Percentiles rank a stretch among this genome's conserved stretches.
Evolutionary conservation across 2,329 filamentous ascomycete genomes (phyloP).

Genomic region (Botrytis fragariae): DNA sequence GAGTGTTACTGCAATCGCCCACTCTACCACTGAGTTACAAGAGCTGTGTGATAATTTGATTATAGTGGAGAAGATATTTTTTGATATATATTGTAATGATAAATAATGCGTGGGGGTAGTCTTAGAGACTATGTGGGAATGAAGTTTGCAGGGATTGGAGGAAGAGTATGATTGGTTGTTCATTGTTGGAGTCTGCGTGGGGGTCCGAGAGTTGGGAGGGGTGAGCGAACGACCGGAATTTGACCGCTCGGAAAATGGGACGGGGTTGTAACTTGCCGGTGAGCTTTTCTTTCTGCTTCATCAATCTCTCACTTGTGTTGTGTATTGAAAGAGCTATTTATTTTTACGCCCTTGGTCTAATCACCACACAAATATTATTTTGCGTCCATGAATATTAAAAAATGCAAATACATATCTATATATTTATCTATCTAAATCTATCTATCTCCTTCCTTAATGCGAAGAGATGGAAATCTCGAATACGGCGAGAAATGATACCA

Average conservation of each 20-base stretch:
- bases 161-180: neutral
- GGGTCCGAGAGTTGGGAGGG: neutral
- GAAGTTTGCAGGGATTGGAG: no score
- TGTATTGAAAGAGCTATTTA: neutral
- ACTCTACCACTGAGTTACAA: constrained; percentile 20
- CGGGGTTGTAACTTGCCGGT: no score
- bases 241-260: neutral
- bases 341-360: neutral
- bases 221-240: neutral
- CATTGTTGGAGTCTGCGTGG: neutral
- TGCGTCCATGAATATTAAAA: neutral
- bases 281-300: neutral
- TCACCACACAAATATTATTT: neutral
- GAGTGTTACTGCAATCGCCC: constrained; percentile 18
- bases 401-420: no score
- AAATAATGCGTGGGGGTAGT: neutral
- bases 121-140: neutral
- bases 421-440: neutral
- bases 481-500: no score
- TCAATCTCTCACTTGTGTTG: no score
- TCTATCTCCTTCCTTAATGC: neutral
- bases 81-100: fast-evolving
- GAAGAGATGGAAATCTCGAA: neutral
- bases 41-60: neutral
- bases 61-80: fast-evolving